These are phyloP conservation scores for Ophidiomyces ophidiicola DNA, from an alignment of 2,329 filamentous ascomycete genomes.

Conservation along the genomic window DNA sequence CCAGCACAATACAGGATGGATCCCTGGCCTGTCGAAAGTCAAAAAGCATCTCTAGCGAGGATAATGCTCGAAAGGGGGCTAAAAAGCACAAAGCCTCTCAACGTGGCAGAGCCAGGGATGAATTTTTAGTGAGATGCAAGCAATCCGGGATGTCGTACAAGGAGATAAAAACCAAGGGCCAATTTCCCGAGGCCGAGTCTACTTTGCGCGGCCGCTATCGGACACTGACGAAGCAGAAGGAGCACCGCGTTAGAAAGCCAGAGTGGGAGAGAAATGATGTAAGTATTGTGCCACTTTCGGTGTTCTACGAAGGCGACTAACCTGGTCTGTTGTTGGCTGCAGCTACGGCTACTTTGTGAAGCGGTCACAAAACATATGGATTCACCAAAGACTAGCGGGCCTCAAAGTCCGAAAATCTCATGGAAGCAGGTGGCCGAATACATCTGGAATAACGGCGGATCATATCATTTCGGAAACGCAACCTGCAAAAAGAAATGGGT, in stretches of 20 bases:
- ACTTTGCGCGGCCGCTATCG: conserved; percentile 38
- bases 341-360: conserved; percentile 33
- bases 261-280: conserved; percentile 35
- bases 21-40: not conserved
- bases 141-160: conserved; percentile 35
- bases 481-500: conserved; percentile 53
- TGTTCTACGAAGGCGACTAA: not conserved
- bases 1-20: no score
- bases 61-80: not conserved
- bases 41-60: not conserved
- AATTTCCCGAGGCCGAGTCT: conserved; percentile 37
- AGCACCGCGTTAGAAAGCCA: conserved; percentile 36
- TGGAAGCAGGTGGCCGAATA: conserved; percentile 49
- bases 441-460: conserved; percentile 41
- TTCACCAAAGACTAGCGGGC: conserved; percentile 8
- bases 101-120: conserved; percentile 24
- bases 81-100: conserved; percentile 5
- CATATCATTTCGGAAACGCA: conserved; percentile 48
- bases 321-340: conserved; percentile 4
- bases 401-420: conserved; percentile 36
- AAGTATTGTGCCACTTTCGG: conserved; percentile 19
- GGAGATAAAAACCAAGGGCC: conserved; percentile 34
- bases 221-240: conserved; percentile 36
- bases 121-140: conserved; percentile 32
- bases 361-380: conserved; percentile 25